Base-by-base conservation (phyloP, 1,284 basidiomycete genomes). In the Papiliotrema terrestris region DNA sequence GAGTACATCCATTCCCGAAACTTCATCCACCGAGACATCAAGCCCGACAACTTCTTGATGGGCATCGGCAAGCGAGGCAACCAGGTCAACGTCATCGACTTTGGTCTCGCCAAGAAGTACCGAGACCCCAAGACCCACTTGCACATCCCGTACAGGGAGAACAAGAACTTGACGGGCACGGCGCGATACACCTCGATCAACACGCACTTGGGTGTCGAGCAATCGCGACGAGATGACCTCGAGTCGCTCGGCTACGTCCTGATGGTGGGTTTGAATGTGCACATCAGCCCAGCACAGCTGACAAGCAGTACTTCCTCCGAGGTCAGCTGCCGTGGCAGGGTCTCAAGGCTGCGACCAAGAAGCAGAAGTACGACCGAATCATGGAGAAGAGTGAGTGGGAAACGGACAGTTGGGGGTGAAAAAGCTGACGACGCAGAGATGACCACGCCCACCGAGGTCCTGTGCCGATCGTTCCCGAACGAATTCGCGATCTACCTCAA, bases 41-140 rank as follows among this genome's bases (percentile, higher is more conserved):
- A 98, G 80, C 96, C 96, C 48, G 95, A 98, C 83, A 98, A 98
- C 81, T 98, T 98, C 83, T 80, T 98, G 71, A 98, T 98, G 93
- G 96, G 96, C 43, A 98, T 98, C 61, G 96, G 95, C 66, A 98
- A 97, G 82, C 92, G 95, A 62, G 95, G 94, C 63, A 98, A 96
- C 79, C 96, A 98, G 80, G 95, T 99, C 79, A 98, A 98, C 72
- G 89, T 98, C 67, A 98, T 98, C 75, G 96, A 99, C 78, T 98
- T 98, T 64, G 96, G 96, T 82, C 84, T 98, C 51, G 95, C 96
- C 44, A 98, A 98, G 83, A 98, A 98, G 82, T 98, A 96, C 84
- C 86, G 96, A 59, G 95, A 98, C 81, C 94, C 95, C 43, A 98
- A 97, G 86, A 98, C 96, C 53, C 95, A 98, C 77, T 84, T 98